Conservation (phyloP, 2,329 filamentous ascomycete species). For the Aureobasidium zeae region DNA sequence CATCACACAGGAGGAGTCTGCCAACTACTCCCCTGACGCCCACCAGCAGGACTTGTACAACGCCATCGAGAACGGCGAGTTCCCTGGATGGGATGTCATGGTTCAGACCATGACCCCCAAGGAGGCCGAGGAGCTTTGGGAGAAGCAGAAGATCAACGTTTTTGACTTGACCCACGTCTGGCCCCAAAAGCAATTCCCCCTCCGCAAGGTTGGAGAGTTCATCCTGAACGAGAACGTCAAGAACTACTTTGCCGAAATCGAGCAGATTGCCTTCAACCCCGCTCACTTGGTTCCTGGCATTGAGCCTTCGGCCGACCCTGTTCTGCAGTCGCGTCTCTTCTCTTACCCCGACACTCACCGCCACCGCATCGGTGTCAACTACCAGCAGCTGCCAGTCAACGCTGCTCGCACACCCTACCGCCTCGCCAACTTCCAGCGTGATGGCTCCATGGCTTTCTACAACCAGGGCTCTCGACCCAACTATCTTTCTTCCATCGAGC, state of each 20-base stretch:
- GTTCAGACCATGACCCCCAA: constrained; percentile 46
- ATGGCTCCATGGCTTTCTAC: constrained; percentile 59
- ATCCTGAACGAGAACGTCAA: constrained; percentile 46
- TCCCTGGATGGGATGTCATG: constrained; percentile 42
- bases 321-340: constrained; percentile 60
- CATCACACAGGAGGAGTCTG: constrained; percentile 44
- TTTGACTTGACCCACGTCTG: constrained; percentile 48
- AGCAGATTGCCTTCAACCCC: constrained; percentile 61
- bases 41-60: constrained; percentile 45
- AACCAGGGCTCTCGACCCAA: constrained; percentile 54
- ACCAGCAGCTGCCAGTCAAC: constrained; percentile 50
- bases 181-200: constrained; percentile 44
- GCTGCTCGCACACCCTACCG: constrained; percentile 47
- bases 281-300: constrained; percentile 58
- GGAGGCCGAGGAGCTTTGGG: constrained; percentile 43
- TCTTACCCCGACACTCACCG: constrained; percentile 60
- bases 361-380: constrained; percentile 49
- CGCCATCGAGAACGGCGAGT: constrained; percentile 45
- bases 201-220: constrained; percentile 46
- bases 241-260: constrained; percentile 58
- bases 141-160: constrained; percentile 46
- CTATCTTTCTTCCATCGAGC: constrained; percentile 47
- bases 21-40: constrained; percentile 43
- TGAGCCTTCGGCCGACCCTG: constrained; percentile 60
- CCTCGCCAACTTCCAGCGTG: constrained; percentile 59